A percentile compares a stretch with the other conserved stretches of the same genome.
phyloP scores from a whole-genome alignment of 1,284 basidiomycete species.

The Meira nashicola region DNA sequence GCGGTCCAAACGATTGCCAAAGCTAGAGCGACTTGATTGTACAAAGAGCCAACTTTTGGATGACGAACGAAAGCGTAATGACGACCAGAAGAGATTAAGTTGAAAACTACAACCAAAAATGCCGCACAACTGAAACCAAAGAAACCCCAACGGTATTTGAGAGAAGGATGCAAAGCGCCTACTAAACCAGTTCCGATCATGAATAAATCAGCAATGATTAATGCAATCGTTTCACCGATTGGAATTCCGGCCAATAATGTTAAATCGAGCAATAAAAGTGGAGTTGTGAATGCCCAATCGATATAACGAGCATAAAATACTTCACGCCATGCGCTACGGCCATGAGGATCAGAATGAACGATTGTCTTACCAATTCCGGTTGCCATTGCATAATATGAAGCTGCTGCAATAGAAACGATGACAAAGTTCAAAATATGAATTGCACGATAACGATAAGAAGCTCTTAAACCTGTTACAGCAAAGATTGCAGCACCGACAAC shows the following conservation, averaged over 20 bases:
- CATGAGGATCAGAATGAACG: conserved; percentile 17
- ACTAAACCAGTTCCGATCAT: conserved; percentile 42
- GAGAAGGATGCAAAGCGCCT: conserved; percentile 36
- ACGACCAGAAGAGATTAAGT: conserved; percentile 33
- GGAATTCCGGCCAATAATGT: conserved; percentile 39
- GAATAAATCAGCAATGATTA: conserved; percentile 32
- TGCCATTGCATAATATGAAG: conserved; percentile 43
- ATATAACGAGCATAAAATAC: conserved; percentile 41
- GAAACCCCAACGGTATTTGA: conserved; percentile 38
- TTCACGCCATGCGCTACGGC: conserved; percentile 5
- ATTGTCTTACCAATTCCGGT: conserved; percentile 33
- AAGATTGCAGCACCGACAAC: conserved; percentile 29
- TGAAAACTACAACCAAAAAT: conserved; percentile 27
- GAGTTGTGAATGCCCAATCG: conserved; percentile 39
- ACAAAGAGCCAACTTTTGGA: conserved; percentile 39
- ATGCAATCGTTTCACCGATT: conserved; percentile 36
- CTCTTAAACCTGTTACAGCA: conserved; percentile 34
- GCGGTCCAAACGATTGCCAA: conserved; percentile 36
- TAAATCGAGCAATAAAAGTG: conserved; percentile 36
- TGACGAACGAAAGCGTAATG: conserved; percentile 33
- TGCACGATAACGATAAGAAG: conserved; percentile 38
- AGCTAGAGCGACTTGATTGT: conserved; percentile 40
- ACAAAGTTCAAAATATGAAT: conserved; percentile 39
- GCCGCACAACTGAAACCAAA: conserved; percentile 34
- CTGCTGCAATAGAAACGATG: conserved; percentile 33